Conservation (phyloP, 768 basidiomycete species). For the Tephrocybe sp. region DNA sequence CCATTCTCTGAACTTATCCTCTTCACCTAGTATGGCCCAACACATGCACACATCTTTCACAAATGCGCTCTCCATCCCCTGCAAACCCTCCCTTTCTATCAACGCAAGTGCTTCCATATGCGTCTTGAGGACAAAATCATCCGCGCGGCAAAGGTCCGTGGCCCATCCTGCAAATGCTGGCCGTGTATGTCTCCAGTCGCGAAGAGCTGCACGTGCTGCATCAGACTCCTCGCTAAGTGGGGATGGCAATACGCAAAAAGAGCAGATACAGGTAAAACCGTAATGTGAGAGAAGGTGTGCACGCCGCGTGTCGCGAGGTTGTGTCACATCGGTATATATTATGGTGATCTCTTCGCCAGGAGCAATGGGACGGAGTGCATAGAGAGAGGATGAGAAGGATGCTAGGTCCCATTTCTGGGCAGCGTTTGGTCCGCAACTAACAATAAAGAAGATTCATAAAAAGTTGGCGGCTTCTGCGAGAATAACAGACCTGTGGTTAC, state of each 20-base stretch:
- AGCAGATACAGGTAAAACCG: slow-evolving; percentile 41
- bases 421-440: slow-evolving; percentile 47
- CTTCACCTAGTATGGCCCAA: slow-evolving; percentile 40
- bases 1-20: slow-evolving; percentile 35
- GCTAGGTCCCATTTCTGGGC: slow-evolving; percentile 41
- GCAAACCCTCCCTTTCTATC: slow-evolving; percentile 41
- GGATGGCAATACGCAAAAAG: slow-evolving; percentile 31
- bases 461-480: not conserved
- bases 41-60: slow-evolving; percentile 43
- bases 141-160: slow-evolving; percentile 38
- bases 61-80: slow-evolving; percentile 39
- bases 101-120: slow-evolving; percentile 38
- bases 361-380: slow-evolving; percentile 38
- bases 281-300: slow-evolving; percentile 36
- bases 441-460: not conserved
- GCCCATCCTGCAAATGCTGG: slow-evolving; percentile 39
- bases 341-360: slow-evolving; percentile 45
- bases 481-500: slow-evolving; percentile 40
- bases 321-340: slow-evolving; percentile 42
- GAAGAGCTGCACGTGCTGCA: slow-evolving; percentile 9
- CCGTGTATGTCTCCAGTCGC: slow-evolving; percentile 17
- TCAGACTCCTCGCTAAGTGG: slow-evolving; percentile 10
- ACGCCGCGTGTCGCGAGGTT: slow-evolving; percentile 32
- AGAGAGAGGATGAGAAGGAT: slow-evolving; percentile 37
- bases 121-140: slow-evolving; percentile 37